Conservation (phyloP, 768 basidiomycete species). For the Psilocybe subaeruginosa region DNA sequence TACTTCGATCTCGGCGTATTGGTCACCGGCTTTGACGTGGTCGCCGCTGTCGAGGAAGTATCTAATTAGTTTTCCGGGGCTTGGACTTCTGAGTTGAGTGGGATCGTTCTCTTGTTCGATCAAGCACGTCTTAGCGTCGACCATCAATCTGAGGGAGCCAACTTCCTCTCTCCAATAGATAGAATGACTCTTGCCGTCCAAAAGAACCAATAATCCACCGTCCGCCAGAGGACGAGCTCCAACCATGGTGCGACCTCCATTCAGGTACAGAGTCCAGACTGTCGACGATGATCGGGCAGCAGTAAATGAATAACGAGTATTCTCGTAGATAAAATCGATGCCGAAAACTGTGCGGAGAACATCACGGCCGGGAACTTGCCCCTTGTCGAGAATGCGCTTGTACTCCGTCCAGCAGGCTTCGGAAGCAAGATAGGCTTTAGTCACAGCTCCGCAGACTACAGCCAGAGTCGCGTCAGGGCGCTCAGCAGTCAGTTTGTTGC, state of each 20-base stretch:
- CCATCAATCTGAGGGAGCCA: slow-evolving; percentile 87
- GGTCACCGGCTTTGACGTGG: slow-evolving; percentile 94
- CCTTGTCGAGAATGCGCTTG: slow-evolving; percentile 95
- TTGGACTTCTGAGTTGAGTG: slow-evolving; percentile 93
- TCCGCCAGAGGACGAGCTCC: slow-evolving; percentile 93
- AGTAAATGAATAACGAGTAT: slow-evolving; percentile 93
- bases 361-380: slow-evolving; percentile 94
- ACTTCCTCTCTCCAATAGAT: slow-evolving; percentile 99
- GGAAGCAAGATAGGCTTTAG: slow-evolving; percentile 90
- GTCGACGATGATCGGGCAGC: slow-evolving; percentile 88
- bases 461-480: slow-evolving; percentile 92
- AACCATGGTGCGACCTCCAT: slow-evolving; percentile 91
- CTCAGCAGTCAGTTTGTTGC: slow-evolving; percentile 96
- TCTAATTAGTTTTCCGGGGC: slow-evolving; percentile 94
- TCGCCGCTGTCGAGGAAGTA: slow-evolving; percentile 97
- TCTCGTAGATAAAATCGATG: slow-evolving; percentile 97
- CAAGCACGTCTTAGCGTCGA: slow-evolving; percentile 97
- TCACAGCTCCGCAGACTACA: slow-evolving; percentile 94
- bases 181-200: slow-evolving; percentile 95
- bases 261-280: slow-evolving; percentile 93
- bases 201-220: slow-evolving; percentile 88
- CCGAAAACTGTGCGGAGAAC: slow-evolving; percentile 96
- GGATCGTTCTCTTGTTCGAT: slow-evolving; percentile 99
- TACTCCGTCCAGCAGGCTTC: slow-evolving; percentile 92
- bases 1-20: slow-evolving; percentile 98